Base-by-base conservation (phyloP, 192 early-diverging fungal species). In the Globomyces pollinis-pini region DNA sequence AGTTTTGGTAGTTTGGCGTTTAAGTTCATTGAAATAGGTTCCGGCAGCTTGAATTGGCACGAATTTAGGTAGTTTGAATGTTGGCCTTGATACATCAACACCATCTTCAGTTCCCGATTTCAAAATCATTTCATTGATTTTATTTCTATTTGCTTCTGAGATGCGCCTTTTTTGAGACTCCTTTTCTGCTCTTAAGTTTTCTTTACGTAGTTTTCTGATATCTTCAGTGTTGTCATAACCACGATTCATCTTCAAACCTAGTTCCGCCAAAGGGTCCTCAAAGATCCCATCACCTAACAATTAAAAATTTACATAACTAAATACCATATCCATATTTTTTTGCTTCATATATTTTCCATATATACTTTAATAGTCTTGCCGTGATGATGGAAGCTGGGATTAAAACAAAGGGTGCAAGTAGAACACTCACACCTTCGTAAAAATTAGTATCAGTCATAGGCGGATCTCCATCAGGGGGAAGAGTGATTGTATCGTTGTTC, bases 121-220 rank as follows among this genome's bases (percentile, higher is more conserved):
- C 21, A 30, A 20, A 8, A 24, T 39, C 16, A 12, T 15, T 26
- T 50, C 30, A 28, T 32, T 33, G 28, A 45, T 21, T 29, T 59
- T 35, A 34, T 59, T 34, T 41, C 57, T 35, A 15, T 20, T 23
- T 2, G 35, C 35, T 16, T 39, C 41, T 24, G 31, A 31, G n/a
- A 24, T 15, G 7, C 38, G 13, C 2, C 55, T 4, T 18, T 57
- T 26, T 0, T n/a, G 28, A n/a, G 16, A 16, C 11, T 34, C 11
- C 21, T 60, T 26, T 16, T 31, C 51, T 20, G 70, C 31, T 44
- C 60, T 50, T 18, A 50, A 49, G 31, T 70, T 63, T 42, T 79
- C 77, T 63, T 76, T 79, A 11, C 74, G 58, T 50, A 79, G 76
- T 53, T 74, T 79, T 26, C 74, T 65, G 45, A 79, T 79, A 43